phyloP scores from a whole-genome alignment of 768 basidiomycete species.

The Cystobasidium tubakii region DNA sequence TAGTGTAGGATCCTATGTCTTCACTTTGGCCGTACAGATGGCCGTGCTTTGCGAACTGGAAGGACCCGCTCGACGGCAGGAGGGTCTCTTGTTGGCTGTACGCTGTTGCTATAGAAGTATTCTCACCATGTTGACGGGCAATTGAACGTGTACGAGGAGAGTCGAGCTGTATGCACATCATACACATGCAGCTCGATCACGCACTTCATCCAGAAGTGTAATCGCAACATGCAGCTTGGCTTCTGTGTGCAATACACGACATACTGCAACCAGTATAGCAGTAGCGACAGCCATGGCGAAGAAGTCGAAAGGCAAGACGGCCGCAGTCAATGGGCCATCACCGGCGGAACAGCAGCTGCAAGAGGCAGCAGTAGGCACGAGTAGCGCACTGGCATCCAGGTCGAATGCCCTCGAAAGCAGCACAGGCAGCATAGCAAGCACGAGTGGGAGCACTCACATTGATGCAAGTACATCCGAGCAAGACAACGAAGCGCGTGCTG shows the following conservation, averaged over 20 bases:
- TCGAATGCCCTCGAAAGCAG: not conserved
- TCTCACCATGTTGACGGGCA: no score
- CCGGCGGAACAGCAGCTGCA: not conserved
- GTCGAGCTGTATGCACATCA: not conserved
- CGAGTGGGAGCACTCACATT: not conserved
- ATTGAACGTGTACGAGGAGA: not conserved
- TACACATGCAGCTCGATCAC: not conserved
- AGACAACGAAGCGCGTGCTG: not conserved
- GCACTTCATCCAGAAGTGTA: not conserved
- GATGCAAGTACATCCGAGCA: not conserved
- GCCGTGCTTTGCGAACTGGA: no score
- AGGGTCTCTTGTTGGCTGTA: no score
- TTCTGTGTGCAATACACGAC: no score
- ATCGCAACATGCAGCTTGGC: not conserved
- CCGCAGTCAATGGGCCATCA: not conserved
- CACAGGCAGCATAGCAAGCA: not conserved
- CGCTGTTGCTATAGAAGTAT: not conserved
- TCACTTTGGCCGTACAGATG: no score
- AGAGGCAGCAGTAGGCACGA: not conserved
- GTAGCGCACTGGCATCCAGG: not conserved
- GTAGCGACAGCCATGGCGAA: not conserved
- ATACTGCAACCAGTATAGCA: not conserved
- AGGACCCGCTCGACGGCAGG: no score
- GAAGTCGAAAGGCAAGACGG: slow-evolving; percentile 3
- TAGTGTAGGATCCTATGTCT: no score